These are phyloP conservation scores for Hyparrhenia diplandra DNA, from an alignment of 176 grass and related monocot species.

Conservation along the genomic window DNA sequence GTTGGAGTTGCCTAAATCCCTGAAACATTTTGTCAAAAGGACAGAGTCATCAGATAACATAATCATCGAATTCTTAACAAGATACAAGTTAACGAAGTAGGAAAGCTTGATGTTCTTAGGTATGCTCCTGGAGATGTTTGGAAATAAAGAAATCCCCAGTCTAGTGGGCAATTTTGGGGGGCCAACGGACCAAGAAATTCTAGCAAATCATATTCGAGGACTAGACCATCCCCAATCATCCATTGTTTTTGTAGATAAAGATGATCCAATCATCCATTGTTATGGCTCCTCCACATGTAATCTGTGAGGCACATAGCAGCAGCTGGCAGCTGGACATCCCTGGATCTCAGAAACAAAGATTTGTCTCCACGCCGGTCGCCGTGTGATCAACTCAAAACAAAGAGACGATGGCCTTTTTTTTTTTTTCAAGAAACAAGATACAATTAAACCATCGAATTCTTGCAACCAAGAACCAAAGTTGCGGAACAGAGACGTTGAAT, in stretches of 20 bases:
- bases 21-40: constrained; percentile 26
- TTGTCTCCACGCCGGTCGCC: neutral
- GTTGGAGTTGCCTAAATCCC: constrained; percentile 97
- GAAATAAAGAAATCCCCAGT: neutral
- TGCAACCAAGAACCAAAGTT: neutral
- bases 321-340: no score
- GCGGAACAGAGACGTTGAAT: neutral
- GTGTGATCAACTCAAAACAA: neutral
- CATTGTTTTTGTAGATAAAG: neutral
- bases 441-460: neutral
- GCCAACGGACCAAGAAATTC: no score
- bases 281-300: neutral
- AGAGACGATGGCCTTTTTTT: neutral
- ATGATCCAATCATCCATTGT: no score
- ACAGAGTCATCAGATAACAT: neutral
- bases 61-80: neutral
- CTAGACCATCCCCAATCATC: neutral
- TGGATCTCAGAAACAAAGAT: neutral
- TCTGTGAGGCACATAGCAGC: neutral
- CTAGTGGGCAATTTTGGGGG: neutral
- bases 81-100: neutral
- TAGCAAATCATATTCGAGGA: neutral
- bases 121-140: neutral
- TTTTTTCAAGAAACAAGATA: neutral
- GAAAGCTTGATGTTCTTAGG: no score